Evolutionary conservation across 2,329 filamentous ascomycete genomes (phyloP).

Genomic region (Fusarium cicatricum): DNA sequence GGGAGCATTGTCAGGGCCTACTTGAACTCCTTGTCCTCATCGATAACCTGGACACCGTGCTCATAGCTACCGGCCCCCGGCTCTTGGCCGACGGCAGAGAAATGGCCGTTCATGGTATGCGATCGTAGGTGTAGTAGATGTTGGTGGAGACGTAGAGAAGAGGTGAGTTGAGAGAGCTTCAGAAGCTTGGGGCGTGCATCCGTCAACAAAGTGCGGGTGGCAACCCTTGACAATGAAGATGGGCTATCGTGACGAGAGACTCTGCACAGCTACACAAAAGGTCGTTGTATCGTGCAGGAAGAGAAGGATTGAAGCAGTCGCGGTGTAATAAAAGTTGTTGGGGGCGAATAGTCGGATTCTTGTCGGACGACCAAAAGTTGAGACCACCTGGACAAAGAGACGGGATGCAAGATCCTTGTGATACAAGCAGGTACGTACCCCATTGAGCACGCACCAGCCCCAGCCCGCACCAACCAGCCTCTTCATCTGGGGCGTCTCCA

Average conservation of each 20-base stretch:
- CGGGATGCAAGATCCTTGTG: conserved; percentile 34
- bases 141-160: conserved; percentile 14
- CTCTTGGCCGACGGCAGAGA: conserved; percentile 75
- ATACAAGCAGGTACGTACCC: conserved; percentile 30
- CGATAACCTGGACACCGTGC: conserved; percentile 96
- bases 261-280: neutral
- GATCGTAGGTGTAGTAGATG: conserved; percentile 20
- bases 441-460: neutral
- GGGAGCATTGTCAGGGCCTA: conserved; percentile 55
- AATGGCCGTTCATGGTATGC: conserved; percentile 77
- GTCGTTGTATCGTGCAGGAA: neutral
- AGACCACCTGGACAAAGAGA: conserved; percentile 38
- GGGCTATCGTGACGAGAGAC: conserved; percentile 13
- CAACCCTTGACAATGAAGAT: conserved; percentile 22
- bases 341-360: conserved; percentile 25
- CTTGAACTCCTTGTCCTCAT: conserved; percentile 95
- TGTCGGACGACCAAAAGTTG: conserved; percentile 38
- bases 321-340: conserved; percentile 19
- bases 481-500: neutral
- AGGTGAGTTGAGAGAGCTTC: conserved; percentile 26
- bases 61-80: conserved; percentile 75
- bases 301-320: conserved; percentile 9
- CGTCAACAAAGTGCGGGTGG: conserved; percentile 25
- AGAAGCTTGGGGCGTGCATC: conserved; percentile 28
- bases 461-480: conserved; percentile 23